phyloP scores from a whole-genome alignment of 495 filamentous ascomycete genomes.

The Cercophora sp. region DNA sequence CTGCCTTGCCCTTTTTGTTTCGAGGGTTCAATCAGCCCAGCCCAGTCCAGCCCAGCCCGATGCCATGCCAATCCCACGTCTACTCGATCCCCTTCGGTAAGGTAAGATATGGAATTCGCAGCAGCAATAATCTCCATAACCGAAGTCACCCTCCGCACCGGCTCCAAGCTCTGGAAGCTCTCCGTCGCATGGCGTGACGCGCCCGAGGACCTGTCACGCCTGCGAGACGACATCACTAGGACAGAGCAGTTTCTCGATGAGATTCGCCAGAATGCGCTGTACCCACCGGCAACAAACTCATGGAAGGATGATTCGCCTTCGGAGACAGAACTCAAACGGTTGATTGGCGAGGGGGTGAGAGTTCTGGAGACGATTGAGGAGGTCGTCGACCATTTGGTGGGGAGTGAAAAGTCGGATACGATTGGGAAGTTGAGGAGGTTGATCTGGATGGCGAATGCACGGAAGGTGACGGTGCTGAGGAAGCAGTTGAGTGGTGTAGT shows the following conservation, averaged over 20 bases:
- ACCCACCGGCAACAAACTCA: background rate
- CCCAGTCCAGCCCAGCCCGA: too few species aligned
- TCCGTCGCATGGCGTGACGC: conserved; percentile 7
- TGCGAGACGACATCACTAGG: background rate
- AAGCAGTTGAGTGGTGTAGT: background rate
- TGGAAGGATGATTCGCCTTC: background rate
- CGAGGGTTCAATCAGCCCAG: too few species aligned
- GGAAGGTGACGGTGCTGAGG: background rate
- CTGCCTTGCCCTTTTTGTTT: too few species aligned
- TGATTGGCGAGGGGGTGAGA: background rate
- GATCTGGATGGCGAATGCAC: background rate
- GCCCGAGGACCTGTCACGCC: background rate
- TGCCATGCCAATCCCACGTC: too few species aligned
- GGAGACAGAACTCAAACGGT: background rate
- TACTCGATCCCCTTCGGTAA: too few species aligned
- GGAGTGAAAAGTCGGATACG: background rate
- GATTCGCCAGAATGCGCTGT: background rate
- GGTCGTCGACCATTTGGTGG: background rate
- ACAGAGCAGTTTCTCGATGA: conserved; percentile 5
- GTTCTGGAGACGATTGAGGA: background rate
- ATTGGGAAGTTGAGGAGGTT: background rate
- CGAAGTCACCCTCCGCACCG: background rate
- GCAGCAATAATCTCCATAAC: background rate
- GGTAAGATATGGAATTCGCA: background rate
- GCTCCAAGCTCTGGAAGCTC: conserved; percentile 5